Evolutionary conservation across 176 grass and related monocot genomes (phyloP).

Genomic region (Aegilops longissima): DNA sequence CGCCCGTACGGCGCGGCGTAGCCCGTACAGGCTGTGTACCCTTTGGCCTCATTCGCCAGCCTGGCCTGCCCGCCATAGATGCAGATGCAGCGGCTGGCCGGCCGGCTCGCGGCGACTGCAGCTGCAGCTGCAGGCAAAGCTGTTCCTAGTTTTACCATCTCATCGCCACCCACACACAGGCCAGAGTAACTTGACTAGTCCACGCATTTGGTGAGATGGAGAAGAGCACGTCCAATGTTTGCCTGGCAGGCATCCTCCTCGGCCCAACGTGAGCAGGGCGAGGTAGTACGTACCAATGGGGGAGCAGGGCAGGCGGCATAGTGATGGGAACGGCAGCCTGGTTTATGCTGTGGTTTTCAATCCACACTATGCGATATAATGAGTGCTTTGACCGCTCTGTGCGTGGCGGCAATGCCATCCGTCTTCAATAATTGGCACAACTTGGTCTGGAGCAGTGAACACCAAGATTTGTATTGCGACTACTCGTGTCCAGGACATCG

Average conservation of each 20-base stretch:
- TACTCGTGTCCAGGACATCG: no score
- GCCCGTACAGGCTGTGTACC: no score
- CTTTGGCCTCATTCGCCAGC: no score
- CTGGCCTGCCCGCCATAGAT: no score
- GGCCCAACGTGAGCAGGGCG: no score
- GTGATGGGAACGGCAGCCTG: not conserved
- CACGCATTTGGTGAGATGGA: not conserved
- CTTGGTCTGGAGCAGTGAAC: not conserved
- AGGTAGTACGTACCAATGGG: no score
- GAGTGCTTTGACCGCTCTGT: not conserved
- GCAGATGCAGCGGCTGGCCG: not conserved
- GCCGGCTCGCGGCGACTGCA: not conserved
- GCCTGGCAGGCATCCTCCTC: no score
- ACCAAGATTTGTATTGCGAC: not conserved
- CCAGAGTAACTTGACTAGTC: not conserved
- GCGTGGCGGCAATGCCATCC: not conserved
- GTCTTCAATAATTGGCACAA: constrained; percentile 20
- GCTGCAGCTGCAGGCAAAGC: not conserved
- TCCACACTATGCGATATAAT: not conserved
- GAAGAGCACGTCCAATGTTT: not conserved
- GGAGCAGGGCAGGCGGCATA: not conserved
- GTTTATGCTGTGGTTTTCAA: not conserved
- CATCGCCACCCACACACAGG: not conserved
- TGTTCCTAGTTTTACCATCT: not conserved
- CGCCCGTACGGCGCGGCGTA: no score